These are phyloP conservation scores for Trichoderma gamsii DNA, from an alignment of 495 filamentous ascomycete genomes.

Conservation along the genomic window DNA sequence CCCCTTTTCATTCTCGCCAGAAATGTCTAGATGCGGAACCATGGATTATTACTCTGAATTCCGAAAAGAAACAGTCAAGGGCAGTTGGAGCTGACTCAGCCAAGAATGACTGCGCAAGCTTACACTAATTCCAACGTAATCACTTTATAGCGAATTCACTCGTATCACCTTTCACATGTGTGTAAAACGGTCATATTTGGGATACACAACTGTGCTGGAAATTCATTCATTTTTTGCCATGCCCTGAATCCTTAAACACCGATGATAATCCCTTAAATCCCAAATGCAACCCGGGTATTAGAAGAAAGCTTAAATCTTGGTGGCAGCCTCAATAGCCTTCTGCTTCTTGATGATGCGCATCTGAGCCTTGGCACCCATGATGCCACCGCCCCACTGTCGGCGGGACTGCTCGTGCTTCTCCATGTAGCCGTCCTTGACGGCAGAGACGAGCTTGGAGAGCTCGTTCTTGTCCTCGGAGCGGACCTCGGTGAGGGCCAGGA, in stretches of 20 bases:
- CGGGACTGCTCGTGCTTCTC: conserved; percentile 91
- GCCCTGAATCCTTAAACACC: conserved; percentile 16
- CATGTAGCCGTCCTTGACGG: conserved; percentile 96
- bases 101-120: background rate
- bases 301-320: conserved; percentile 74
- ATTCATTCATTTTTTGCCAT: conserved; percentile 17
- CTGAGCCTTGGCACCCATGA: conserved; percentile 97
- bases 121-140: background rate
- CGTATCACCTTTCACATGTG: background rate
- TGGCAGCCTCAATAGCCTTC: conserved; percentile 84
- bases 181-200: conserved; percentile 3
- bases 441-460: conserved; percentile 89
- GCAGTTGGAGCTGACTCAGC: too few relatives aligned
- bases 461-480: conserved; percentile 96
- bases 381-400: conserved; percentile 98
- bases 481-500: conserved; percentile 91
- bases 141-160: background rate
- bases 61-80: too few relatives aligned
- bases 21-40: background rate
- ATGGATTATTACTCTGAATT: too few relatives aligned
- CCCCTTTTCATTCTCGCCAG: background rate
- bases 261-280: conserved; percentile 16
- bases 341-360: conserved; percentile 91
- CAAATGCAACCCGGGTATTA: conserved; percentile 14
- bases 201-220: conserved; percentile 15